A percentile compares a stretch with the other conserved stretches of the same genome.
phyloP scores from a whole-genome alignment of 129 eudicot genomes.

The Artemisia annua region DNA sequence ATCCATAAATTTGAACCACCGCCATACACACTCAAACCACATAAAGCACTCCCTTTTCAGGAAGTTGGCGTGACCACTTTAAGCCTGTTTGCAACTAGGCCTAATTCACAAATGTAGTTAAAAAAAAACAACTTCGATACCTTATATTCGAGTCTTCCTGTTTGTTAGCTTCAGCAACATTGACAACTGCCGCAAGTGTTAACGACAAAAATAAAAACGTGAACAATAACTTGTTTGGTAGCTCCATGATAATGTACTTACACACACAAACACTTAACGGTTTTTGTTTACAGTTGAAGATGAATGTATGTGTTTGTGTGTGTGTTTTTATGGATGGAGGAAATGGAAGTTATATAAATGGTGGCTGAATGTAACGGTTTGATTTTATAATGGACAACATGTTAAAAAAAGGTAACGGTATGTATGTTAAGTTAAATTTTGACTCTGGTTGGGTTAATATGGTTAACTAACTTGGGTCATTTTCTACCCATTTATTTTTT shows the following conservation, averaged over 20 bases:
- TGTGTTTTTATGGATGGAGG: constrained; percentile 18
- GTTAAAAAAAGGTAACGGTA: constrained; percentile 21
- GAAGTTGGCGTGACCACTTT: no score
- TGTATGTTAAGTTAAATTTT: constrained; percentile 11
- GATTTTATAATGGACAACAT: constrained; percentile 36
- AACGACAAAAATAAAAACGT: constrained; percentile 37
- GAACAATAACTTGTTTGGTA: constrained; percentile 24
- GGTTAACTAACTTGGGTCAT: constrained; percentile 6
- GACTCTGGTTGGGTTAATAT: constrained; percentile 30
- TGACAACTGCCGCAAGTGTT: constrained; percentile 22
- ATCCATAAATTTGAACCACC: no score
- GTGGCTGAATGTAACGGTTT: constrained; percentile 44
- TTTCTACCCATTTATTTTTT: constrained; percentile 5
- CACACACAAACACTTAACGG: constrained; percentile 11
- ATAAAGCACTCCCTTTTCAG: no score
- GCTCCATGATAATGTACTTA: constrained; percentile 20
- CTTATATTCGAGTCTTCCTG: constrained; percentile 26
- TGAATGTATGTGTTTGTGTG: constrained; percentile 18
- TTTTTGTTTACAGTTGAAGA: no score
- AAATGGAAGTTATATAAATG: constrained; percentile 21
- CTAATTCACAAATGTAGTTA: no score
- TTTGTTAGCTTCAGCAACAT: constrained; percentile 17
- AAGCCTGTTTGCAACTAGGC: no score
- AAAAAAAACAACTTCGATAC: constrained; percentile 12
- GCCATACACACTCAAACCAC: no score